phyloP scores from a whole-genome alignment of 176 grass and related monocot genomes.

The Oryza officinalis region DNA sequence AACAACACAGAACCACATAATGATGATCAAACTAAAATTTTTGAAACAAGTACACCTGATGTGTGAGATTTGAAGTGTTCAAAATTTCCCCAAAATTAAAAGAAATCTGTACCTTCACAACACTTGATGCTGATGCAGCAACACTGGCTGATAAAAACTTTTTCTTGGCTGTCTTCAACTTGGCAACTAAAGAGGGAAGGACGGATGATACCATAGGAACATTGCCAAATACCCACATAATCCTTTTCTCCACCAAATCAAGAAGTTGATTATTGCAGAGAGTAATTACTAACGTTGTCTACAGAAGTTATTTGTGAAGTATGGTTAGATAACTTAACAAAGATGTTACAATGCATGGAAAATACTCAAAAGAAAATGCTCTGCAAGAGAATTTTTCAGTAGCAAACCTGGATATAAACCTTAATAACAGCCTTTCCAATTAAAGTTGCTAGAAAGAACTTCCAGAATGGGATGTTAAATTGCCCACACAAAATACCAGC shows the following conservation, averaged over 20 bases:
- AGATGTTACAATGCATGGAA: neutral
- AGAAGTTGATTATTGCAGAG: constrained; percentile 95
- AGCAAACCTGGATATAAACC: constrained; percentile 83
- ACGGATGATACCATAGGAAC: constrained; percentile 61
- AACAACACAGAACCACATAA: constrained; percentile 15
- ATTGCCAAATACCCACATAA: constrained; percentile 74
- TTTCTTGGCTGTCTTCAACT: constrained; percentile 60
- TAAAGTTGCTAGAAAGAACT: constrained; percentile 93
- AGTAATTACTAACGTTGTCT: constrained; percentile 81
- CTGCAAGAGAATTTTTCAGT: constrained; percentile 8
- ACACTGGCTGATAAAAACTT: constrained; percentile 71
- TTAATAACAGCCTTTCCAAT: constrained; percentile 96
- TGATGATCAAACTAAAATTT: neutral
- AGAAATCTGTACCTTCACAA: constrained; percentile 47
- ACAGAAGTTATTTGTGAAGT: constrained; percentile 40
- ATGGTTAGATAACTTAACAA: constrained; percentile 3
- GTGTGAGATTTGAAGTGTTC: neutral
- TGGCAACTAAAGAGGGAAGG: constrained; percentile 52
- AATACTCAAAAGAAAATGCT: constrained; percentile 20
- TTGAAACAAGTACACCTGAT: neutral
- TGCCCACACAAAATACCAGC: constrained; percentile 94
- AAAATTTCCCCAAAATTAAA: neutral
- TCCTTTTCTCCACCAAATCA: constrained; percentile 78
- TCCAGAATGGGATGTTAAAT: constrained; percentile 89
- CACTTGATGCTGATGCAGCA: constrained; percentile 45